Percentiles rank a stretch among this genome's conserved stretches.
Evolutionary conservation across 192 early-diverging fungal species (phyloP).

Genomic region (Linderina pennispora): DNA sequence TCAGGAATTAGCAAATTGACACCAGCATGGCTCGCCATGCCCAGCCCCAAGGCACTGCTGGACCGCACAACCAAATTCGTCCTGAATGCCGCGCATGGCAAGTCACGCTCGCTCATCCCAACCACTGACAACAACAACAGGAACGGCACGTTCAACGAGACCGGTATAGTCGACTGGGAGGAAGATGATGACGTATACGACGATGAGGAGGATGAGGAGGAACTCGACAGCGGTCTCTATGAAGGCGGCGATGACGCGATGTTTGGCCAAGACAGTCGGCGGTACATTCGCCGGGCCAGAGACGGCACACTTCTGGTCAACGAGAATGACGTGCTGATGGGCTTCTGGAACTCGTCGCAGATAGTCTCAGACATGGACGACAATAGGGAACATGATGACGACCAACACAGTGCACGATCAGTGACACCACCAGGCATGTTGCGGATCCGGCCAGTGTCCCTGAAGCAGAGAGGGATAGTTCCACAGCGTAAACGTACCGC

Average conservation of each 20-base stretch:
- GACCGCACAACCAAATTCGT: constrained; percentile 40
- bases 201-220: background rate
- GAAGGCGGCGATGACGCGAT: background rate
- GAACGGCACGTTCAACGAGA: constrained; percentile 1
- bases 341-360: constrained; percentile 14
- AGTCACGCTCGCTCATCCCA: constrained; percentile 35
- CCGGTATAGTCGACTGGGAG: constrained; percentile 12
- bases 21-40: constrained; percentile 15
- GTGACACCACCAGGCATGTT: constrained; percentile 19
- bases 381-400: background rate
- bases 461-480: no score
- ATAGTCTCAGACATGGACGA: background rate
- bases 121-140: constrained; percentile 11
- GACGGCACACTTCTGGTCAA: constrained; percentile 12
- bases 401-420: constrained; percentile 2
- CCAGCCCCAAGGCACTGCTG: constrained; percentile 22
- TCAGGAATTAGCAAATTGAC: background rate
- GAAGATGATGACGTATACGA: constrained; percentile 6
- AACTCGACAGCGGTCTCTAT: constrained; percentile 1
- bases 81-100: constrained; percentile 40
- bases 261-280: background rate
- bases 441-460: constrained; percentile 5
- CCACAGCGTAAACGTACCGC: no score
- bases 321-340: constrained; percentile 27
- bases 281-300: no score